A percentile compares a stretch with the other conserved stretches of the same genome.
Evolutionary conservation across 2,329 filamentous ascomycete genomes (phyloP).

Genomic region (Verticillium nubilum): DNA sequence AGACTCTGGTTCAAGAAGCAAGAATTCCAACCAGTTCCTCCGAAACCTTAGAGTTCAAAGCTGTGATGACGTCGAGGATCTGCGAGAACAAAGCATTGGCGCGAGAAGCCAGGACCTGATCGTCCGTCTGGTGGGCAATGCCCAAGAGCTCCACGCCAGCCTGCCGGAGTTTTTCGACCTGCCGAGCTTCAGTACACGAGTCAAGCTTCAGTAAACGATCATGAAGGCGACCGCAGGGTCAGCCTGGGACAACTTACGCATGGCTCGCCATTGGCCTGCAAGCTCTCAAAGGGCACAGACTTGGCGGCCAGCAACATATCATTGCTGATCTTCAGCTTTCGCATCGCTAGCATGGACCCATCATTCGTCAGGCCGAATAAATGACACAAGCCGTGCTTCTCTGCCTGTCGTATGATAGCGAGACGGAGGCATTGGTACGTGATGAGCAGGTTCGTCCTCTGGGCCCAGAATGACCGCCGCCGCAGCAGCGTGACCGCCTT

Average conservation of each 20-base stretch:
- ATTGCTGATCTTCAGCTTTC: conserved; percentile 35
- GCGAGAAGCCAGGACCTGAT: conserved; percentile 27
- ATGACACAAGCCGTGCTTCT: neutral
- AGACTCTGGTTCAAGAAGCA: neutral
- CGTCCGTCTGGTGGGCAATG: conserved; percentile 30
- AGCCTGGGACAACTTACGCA: conserved; percentile 19
- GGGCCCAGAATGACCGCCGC: conserved; percentile 22
- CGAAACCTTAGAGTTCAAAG: conserved; percentile 35
- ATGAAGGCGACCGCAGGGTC: neutral
- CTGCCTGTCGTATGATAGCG: conserved; percentile 21
- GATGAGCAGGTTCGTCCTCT: conserved; percentile 32
- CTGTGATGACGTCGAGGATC: conserved; percentile 32
- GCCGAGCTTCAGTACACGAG: neutral
- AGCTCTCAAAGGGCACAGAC: conserved; percentile 33
- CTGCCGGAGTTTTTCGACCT: conserved; percentile 33
- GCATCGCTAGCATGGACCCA: neutral
- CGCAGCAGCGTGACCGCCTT: neutral
- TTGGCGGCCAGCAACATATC: conserved; percentile 35
- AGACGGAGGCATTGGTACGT: conserved; percentile 33
- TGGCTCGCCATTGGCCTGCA: conserved; percentile 33
- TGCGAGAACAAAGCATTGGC: conserved; percentile 31
- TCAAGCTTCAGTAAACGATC: neutral
- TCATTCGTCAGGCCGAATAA: neutral
- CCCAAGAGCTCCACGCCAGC: conserved; percentile 29
- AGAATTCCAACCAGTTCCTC: conserved; percentile 21